Conservation (phyloP, 768 basidiomycete genomes). For the Podaxis mareebaensis region DNA sequence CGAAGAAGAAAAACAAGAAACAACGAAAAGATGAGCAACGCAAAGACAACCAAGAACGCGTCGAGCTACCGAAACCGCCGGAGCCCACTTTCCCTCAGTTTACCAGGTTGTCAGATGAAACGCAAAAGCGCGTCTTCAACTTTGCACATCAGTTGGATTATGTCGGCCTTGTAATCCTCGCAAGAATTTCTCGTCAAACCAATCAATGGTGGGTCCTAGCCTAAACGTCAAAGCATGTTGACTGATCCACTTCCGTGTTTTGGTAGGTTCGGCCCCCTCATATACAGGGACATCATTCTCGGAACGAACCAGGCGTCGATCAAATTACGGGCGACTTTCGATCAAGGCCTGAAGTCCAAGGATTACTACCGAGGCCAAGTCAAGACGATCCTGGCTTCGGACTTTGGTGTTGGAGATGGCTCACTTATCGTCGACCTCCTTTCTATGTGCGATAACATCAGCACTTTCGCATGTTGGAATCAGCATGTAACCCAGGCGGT, state of each 20-base stretch:
- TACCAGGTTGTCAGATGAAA: neutral
- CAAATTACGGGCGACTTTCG: neutral
- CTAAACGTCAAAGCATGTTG: neutral
- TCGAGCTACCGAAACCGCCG: too few species aligned
- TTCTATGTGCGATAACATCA: neutral
- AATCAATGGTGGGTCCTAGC: neutral
- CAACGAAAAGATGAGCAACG: neutral
- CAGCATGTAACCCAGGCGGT: neutral
- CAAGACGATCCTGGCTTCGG: neutral
- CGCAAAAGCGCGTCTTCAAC: neutral
- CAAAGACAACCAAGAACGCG: too few species aligned
- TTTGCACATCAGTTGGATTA: neutral
- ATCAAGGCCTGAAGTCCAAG: neutral
- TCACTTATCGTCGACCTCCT: neutral
- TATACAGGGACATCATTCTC: neutral
- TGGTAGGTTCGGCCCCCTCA: neutral
- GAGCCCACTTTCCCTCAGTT: neutral
- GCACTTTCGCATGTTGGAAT: neutral
- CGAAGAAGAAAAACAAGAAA: neutral
- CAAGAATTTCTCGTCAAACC: neutral
- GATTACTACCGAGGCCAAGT: neutral
- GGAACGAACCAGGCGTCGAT: neutral
- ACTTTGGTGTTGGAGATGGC: neutral
- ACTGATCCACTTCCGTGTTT: neutral
- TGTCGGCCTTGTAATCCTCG: neutral